Evolutionary conservation across 2,329 filamentous ascomycete species (phyloP), one percentile per base, ranked within the genome.

Genomic region (Fusarium sp.): DNA sequence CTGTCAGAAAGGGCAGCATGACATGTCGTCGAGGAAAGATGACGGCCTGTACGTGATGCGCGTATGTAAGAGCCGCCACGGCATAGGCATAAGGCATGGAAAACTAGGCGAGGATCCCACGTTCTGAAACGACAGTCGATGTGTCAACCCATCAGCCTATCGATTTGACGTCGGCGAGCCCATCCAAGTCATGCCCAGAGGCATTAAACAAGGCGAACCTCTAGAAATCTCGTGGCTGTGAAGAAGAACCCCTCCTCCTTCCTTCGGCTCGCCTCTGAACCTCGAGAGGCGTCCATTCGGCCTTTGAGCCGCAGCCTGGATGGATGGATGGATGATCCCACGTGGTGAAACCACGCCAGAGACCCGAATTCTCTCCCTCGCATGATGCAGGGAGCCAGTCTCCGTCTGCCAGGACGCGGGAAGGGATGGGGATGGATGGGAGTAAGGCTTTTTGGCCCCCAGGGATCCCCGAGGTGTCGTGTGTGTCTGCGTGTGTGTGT

Each of bases 291-390:
- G 70, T 67, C 74, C 64, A 75, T 67, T 78, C 69, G 74, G 76
- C 64, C 68, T 60, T 68, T 64, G 66, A 75, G 76, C 71, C 75
- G 75, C 68, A 64, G 62, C 35, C 57, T 62, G 39, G 54, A 57
- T 32, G 45, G 65, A 64, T 71, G 67, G 71, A 43, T 43, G 41
- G 65, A 68, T 62, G 66, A 73, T 76, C 69, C 71, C 76, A 78
- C 76, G 76, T 76, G 76, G 76, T 78, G 73, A 72, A 78, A 77
- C 76, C 73, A 70, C 73, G 72, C 63, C 69, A 75, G 35, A 52
- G 48, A 50, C 66, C 63, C 56, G 48, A 52, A 52, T 59, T 70
- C 39, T 60, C 64, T 58, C 65, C 45, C 60, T 65, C 52, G 35
- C 64, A 61, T 66, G 58, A 52, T 43, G 30, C 56, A 64, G 45